These are phyloP conservation scores for Xylariaceae sp. DNA, from an alignment of 2,329 filamentous ascomycete species.

Conservation along the genomic window DNA sequence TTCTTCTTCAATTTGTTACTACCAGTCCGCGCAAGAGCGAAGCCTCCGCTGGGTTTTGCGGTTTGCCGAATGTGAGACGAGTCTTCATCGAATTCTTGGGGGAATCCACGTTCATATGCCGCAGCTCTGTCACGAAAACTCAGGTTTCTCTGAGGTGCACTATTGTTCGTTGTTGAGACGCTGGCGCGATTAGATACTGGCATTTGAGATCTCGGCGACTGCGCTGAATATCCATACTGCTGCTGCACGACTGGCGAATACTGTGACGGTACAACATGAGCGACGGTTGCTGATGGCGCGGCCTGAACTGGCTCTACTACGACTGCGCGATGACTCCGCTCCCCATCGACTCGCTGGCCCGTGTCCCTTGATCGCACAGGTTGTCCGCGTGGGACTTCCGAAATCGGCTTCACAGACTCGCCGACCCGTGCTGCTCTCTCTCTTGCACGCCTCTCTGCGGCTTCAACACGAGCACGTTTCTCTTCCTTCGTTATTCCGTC, in stretches of 20 bases:
- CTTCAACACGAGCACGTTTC: conserved; percentile 77
- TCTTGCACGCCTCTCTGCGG: conserved; percentile 70
- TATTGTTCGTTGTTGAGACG: conserved; percentile 27
- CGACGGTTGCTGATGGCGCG: conserved; percentile 27
- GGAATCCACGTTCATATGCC: conserved; percentile 40
- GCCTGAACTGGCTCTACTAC: conserved; percentile 25
- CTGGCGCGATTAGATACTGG: conserved; percentile 27
- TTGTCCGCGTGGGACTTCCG: conserved; percentile 27
- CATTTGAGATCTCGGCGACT: conserved; percentile 30
- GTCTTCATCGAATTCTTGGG: conserved; percentile 29
- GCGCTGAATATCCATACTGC: conserved; percentile 28
- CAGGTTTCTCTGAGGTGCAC: conserved; percentile 49
- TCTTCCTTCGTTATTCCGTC: conserved; percentile 95
- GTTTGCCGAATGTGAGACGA: conserved; percentile 22
- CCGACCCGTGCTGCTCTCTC: conserved; percentile 48
- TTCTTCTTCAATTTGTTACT: conserved; percentile 59
- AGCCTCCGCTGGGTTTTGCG: conserved; percentile 33
- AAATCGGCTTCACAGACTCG: conserved; percentile 20
- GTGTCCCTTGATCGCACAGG: conserved; percentile 35
- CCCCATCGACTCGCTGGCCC: conserved; percentile 24
- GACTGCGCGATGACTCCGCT: conserved; percentile 24
- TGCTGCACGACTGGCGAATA: conserved; percentile 33
- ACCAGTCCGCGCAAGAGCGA: conserved; percentile 43
- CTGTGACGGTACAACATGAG: conserved; percentile 30
- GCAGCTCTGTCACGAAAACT: conserved; percentile 59